Base-by-base conservation (phyloP, 2,329 filamentous ascomycete genomes). In the Fusarium nematophilum region DNA sequence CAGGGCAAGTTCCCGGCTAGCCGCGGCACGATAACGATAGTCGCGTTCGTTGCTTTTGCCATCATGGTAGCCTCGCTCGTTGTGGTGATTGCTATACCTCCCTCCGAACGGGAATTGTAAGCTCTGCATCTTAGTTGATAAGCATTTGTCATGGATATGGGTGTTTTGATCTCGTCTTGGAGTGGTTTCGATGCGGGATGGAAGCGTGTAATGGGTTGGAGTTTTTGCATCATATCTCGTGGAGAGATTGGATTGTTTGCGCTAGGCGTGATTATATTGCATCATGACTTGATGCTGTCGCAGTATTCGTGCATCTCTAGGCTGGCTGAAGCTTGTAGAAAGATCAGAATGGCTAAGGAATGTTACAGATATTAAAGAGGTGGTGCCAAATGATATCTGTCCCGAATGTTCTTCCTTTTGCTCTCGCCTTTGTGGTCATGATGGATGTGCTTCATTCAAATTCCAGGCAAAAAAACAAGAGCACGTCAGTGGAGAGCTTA, bases 1-100 rank as follows among this genome's bases (percentile, higher is more conserved):
- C 78, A 84, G 60, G 90, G 91, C 66, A 93, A 93, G 73, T 93
- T 93, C 67, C 90, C 91, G 0, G 90, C 91, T 7, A 90, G 89
- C 65, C 81, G 91, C 62, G 90, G 90, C 4, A 92, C 90, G 17
- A 86, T 95, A 37, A 78, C 92, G 39, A 66, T 93, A 30, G 85
- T 94, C 26, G 85, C 88, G 8, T 74, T 85, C 14, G 83, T 93
- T 37, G 86, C 90, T 4, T 78, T 87, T 69, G 79, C 82, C 4
- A 79, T 90, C 56, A 89, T 89, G 81, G 71, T 87, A 30, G 78
- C 81, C 23, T 86, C 82, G 40, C 72, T 90, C 57, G 78, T 86
- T 11, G 81, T 89, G 4, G 84, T 89, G 2, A 71, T 89, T 38
- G 80, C 85, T 13, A 82, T 86, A 45, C 81, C 85, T 25, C 76